phyloP scores from a whole-genome alignment of 257 asterid genomes.

The Rehmannia glutinosa region DNA sequence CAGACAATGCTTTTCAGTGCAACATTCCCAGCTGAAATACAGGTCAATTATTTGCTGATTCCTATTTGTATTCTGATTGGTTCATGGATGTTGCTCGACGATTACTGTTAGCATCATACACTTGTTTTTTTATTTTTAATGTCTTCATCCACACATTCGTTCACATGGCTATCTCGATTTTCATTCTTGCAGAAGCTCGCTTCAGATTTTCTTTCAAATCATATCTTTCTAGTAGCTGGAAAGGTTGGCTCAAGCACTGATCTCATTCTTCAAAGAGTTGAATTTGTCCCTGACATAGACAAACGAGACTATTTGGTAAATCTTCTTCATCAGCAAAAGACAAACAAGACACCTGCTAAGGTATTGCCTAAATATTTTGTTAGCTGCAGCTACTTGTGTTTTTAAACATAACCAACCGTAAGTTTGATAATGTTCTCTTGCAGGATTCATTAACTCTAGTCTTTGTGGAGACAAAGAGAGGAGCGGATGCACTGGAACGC shows the following conservation, averaged over 20 bases:
- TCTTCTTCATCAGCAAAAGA: constrained; percentile 37
- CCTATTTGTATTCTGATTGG: no score
- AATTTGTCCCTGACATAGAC: constrained; percentile 48
- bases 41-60: constrained; percentile 28
- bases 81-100: no score
- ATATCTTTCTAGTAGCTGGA: constrained; percentile 61
- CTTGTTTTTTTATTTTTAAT: no score
- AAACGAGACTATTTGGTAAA: constrained; percentile 38
- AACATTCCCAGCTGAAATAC: constrained; percentile 62
- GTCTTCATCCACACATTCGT: no score
- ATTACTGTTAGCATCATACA: no score
- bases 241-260: constrained; percentile 73
- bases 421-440: neutral
- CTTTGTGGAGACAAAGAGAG: constrained; percentile 77
- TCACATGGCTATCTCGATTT: neutral
- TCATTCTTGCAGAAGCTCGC: constrained; percentile 49
- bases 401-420: no score
- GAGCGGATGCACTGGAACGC: constrained; percentile 57
- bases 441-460: constrained; percentile 53
- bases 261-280: constrained; percentile 58
- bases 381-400: no score
- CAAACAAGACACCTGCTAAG: constrained; percentile 32
- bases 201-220: constrained; percentile 55
- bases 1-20: constrained; percentile 81
- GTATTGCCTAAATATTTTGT: no score